Base-by-base conservation (phyloP, 2,329 filamentous ascomycete species). In the Arthrobotrys conoides region DNA sequence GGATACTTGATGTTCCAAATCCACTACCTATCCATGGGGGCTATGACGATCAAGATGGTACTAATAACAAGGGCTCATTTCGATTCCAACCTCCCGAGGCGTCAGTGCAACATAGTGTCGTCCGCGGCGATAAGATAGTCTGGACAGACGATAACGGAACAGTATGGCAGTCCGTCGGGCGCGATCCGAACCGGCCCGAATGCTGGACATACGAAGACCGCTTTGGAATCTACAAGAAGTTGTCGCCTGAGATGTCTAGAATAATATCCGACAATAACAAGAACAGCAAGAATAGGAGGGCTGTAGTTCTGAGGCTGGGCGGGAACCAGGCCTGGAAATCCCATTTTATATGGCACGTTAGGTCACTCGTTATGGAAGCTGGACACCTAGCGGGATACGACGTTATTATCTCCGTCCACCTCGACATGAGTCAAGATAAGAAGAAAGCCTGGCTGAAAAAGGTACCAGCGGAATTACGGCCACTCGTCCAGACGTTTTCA, bases 171-270 rank as follows among this genome's bases (percentile, higher is more conserved):
- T 77, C 73, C 2, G 73, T 77, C n/a, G 67, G 67, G 5, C 73
- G 73, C 12, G 38, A 55, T 38, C 73, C 73, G 5, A 71, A 63
- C 16, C 59, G 67, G 18, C 67, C 48, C 0, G 67, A 61, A n/a
- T 77, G 72, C 61, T 77, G 73, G 73, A 77, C 67, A 8, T 77
- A 63, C 68, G 53, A 71, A 1, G 73, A 77, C 16, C 73, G 73
- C 1, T 77, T 63, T 30, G 51, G 61, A 8, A 44, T 64, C n/a
- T 71, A 77, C 67, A 63, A 68, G 22, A 38, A 51, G 5, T 18
- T 20, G 2, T 67, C 73, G 14, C n/a, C 41, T 5, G 44, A 59
- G 8, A 55, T 57, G 44, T 2, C 57, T 0, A 24, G 6, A 9
- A n/a, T 38, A 10, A 71, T 77, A 22, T 67, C 73, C 41, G 22